phyloP scores from a whole-genome alignment of 2,329 filamentous ascomycete species.

The Pyricularia pennisetigena region DNA sequence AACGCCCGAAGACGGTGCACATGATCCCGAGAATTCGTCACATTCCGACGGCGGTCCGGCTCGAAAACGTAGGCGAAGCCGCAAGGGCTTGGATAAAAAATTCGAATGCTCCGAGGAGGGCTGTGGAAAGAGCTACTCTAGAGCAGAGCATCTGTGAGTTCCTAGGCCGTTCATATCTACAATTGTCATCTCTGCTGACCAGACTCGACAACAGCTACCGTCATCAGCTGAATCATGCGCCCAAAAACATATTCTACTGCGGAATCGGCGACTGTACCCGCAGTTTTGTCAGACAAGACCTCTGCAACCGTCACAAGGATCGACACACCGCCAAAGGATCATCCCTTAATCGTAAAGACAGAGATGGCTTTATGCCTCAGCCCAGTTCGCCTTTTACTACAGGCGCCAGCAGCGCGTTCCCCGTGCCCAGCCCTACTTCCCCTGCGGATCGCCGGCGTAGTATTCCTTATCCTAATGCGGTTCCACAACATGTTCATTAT shows the following conservation, averaged over 20 bases:
- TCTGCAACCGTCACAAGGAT: conserved; percentile 78
- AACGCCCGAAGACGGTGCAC: conserved; percentile 25
- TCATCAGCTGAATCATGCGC: conserved; percentile 91
- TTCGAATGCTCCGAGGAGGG: conserved; percentile 78
- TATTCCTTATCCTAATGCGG: conserved; percentile 27
- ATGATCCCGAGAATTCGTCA: conserved; percentile 36
- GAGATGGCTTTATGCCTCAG: conserved; percentile 52
- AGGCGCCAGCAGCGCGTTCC: conserved; percentile 18
- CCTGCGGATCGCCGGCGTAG: conserved; percentile 36
- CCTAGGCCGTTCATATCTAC: conserved; percentile 4
- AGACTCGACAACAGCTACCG: conserved; percentile 46
- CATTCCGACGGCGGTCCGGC: conserved; percentile 39
- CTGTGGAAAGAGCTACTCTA: conserved; percentile 92
- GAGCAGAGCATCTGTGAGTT: conserved; percentile 85
- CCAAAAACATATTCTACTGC: conserved; percentile 91
- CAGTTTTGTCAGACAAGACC: conserved; percentile 85
- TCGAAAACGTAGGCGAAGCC: conserved; percentile 58
- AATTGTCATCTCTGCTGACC: neutral
- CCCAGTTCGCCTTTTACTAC: conserved; percentile 10
- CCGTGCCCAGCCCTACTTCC: conserved; percentile 30
- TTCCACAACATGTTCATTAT: conserved; percentile 8
- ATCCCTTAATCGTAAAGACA: conserved; percentile 66
- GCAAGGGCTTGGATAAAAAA: conserved; percentile 70
- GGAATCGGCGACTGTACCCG: conserved; percentile 85
- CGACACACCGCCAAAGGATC: conserved; percentile 73